These are phyloP conservation scores for Teratosphaeria zuluensis DNA, from an alignment of 2,329 filamentous ascomycete genomes.

Conservation along the genomic window DNA sequence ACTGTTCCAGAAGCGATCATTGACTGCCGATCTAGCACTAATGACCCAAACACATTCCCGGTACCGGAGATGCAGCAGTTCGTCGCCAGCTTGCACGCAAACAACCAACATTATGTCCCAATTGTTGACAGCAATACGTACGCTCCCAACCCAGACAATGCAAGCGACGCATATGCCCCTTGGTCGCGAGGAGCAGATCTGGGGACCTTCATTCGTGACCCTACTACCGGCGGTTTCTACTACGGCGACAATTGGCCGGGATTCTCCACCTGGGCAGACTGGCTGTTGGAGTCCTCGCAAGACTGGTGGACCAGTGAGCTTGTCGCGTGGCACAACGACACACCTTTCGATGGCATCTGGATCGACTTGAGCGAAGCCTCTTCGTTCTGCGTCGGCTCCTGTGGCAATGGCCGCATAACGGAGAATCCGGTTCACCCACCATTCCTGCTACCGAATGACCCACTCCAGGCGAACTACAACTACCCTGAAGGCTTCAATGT, in stretches of 20 bases:
- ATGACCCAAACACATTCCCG: slow-evolving; percentile 41
- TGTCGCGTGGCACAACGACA: slow-evolving; percentile 5
- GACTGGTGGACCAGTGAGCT: slow-evolving; percentile 15
- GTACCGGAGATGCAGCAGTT: slow-evolving; percentile 42
- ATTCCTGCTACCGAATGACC: slow-evolving; percentile 56
- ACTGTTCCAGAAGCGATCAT: too few relatives aligned
- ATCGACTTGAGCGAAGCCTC: slow-evolving; percentile 17
- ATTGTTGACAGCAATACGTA: slow-evolving; percentile 58
- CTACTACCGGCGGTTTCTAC: slow-evolving; percentile 38
- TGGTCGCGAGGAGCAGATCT: slow-evolving; percentile 42
- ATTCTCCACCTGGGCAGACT: slow-evolving; percentile 12
- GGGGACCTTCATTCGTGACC: slow-evolving; percentile 43
- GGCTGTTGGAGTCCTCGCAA: slow-evolving; percentile 11
- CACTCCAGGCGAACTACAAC: slow-evolving; percentile 47
- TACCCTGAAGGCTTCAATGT: slow-evolving; percentile 63
- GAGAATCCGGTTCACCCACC: slow-evolving; percentile 46
- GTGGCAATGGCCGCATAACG: slow-evolving; percentile 10
- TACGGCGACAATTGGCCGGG: slow-evolving; percentile 15
- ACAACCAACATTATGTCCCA: slow-evolving; percentile 49
- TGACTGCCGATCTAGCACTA: slow-evolving; percentile 27
- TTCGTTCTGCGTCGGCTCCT: slow-evolving; percentile 18
- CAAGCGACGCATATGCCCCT: slow-evolving; percentile 48
- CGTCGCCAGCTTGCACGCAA: slow-evolving; percentile 42
- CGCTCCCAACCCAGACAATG: slow-evolving; percentile 60
- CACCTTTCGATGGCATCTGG: slow-evolving; percentile 18